phyloP scores from a whole-genome alignment of 441 rosid genomes.

The Populus hybrid region DNA sequence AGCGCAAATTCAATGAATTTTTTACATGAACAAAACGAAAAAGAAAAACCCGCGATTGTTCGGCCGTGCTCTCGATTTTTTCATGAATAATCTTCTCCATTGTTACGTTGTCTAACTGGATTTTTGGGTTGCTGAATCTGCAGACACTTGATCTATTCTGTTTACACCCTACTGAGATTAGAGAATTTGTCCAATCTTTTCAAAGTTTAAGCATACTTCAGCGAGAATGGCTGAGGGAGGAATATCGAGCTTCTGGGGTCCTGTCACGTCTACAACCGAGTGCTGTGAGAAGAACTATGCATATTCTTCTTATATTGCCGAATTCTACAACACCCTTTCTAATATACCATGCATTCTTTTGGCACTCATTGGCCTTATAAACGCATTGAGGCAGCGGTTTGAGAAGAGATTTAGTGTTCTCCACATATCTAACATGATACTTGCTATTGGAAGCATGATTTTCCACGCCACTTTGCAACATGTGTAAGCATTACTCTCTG shows the following conservation, averaged over 20 bases:
- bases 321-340: slow-evolving; percentile 76
- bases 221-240: slow-evolving; percentile 66
- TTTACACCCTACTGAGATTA: not conserved
- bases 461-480: slow-evolving; percentile 82
- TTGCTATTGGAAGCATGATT: slow-evolving; percentile 86
- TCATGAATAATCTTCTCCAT: not conserved
- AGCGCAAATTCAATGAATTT: not conserved
- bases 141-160: not conserved
- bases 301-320: slow-evolving; percentile 71
- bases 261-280: slow-evolving; percentile 73
- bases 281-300: slow-evolving; percentile 77
- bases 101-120: too few species aligned
- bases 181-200: not conserved
- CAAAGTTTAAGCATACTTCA: not conserved
- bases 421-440: slow-evolving; percentile 84
- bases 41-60: not conserved
- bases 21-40: not conserved
- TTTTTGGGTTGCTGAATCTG: slow-evolving; percentile 2
- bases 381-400: slow-evolving; percentile 72
- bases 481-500: slow-evolving; percentile 45
- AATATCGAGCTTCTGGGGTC: slow-evolving; percentile 87
- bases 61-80: not conserved
- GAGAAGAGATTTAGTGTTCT: slow-evolving; percentile 89
- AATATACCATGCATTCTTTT: slow-evolving; percentile 64
- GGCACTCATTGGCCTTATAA: slow-evolving; percentile 72